Evolutionary conservation across 164 flowering plant species (phyloP), one percentile per base, ranked within the genome.

Genomic region (Stephania japonica): DNA sequence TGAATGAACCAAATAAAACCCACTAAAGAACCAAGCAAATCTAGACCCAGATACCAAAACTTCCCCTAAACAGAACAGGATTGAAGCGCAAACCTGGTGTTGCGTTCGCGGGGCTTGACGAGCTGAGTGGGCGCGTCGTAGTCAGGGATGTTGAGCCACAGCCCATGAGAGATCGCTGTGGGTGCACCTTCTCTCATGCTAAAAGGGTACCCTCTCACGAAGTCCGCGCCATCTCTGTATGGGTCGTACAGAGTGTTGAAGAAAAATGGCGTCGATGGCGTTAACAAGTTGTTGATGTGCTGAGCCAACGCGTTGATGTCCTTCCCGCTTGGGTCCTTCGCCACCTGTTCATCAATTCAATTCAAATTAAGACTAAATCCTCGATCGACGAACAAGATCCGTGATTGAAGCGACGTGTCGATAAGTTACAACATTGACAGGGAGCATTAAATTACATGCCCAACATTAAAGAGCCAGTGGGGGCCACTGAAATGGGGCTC

Each of bases 91-190:
- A 23, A 84, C 87, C 86, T 84, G 67, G 79, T 79, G 82, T 85
- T 86, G 44, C 87, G 80, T 73, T 86, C 89, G 6, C 63, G 87
- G n/a, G 89, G 89, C 82, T 86, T 86, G 75, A 86, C 89, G 47
- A 86, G 88, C 79, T 87, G 90, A 26, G 90, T 87, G 7, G 90
- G 90, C 11, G 90, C 90, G 53, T 87, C 90, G 59, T 87, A 87
- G 76, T 87, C 88, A 50, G 90, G 90, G 69, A 87, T 85, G 81
- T 85, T 85, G 80, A 87, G 87, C 88, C 88, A 84, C 32, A 85
- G 78, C 0, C 88, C 88, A 71, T 85, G 86, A 27, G 88, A 83
- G 7, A 85, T 76, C 24, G 85, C 87, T 6, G 89, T 86, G 12
- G 84, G 82, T 1, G 62, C 87, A 50, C 89, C 89, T 68, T 83